phyloP scores from a whole-genome alignment of 495 filamentous ascomycete species.

The Penicillium chermesinum region DNA sequence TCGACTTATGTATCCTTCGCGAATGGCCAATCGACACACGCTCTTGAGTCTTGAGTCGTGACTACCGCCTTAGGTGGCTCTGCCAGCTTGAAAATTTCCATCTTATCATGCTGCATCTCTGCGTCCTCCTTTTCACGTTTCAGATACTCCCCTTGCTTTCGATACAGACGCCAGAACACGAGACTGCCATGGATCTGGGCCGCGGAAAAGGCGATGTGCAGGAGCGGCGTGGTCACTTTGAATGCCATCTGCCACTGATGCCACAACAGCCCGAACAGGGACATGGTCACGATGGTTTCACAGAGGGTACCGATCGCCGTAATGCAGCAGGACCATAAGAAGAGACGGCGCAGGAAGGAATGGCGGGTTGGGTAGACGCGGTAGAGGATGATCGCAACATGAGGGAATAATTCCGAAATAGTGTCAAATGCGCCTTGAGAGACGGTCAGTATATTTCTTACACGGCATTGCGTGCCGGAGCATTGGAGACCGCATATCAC shows the following conservation, averaged over 20 bases:
- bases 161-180: conserved; percentile 42
- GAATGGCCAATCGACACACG: too few species aligned
- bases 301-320: conserved; percentile 38
- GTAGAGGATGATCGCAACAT: conserved; percentile 47
- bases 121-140: too few species aligned
- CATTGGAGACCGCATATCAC: background rate
- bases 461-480: background rate
- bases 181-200: conserved; percentile 43
- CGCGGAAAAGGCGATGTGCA: conserved; percentile 41
- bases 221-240: conserved; percentile 43
- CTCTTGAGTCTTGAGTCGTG: too few species aligned
- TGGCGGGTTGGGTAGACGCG: conserved; percentile 37
- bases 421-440: conserved; percentile 45
- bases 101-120: background rate
- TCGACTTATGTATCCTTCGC: too few species aligned
- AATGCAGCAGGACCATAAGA: conserved; percentile 32
- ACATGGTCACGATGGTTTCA: conserved; percentile 47
- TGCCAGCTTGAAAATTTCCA: background rate
- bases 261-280: conserved; percentile 45
- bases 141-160: conserved; percentile 25
- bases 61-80: background rate
- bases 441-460: background rate
- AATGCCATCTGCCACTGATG: conserved; percentile 41
- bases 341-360: conserved; percentile 38
- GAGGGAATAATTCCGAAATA: conserved; percentile 46